phyloP scores from a whole-genome alignment of 306 rosid species.

The Calophaca sinica region DNA sequence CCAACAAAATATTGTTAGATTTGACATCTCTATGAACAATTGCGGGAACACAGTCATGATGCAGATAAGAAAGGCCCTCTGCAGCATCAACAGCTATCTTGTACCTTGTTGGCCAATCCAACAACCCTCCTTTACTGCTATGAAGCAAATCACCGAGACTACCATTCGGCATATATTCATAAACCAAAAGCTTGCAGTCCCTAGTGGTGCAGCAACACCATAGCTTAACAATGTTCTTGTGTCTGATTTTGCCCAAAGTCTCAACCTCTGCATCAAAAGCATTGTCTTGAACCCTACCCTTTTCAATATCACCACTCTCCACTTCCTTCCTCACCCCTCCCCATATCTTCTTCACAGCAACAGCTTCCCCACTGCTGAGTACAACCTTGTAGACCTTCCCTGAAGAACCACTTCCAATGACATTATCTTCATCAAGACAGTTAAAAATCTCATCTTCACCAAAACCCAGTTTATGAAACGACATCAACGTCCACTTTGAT shows the following conservation, averaged over 20 bases:
- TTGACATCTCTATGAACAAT: conserved; percentile 94
- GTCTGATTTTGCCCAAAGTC: conserved; percentile 88
- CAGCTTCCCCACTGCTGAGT: conserved; percentile 71
- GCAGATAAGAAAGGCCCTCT: conserved; percentile 92
- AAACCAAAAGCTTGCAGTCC: conserved; percentile 89
- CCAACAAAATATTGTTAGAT: conserved; percentile 91
- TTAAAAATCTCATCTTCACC: conserved; percentile 83
- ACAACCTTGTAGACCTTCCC: conserved; percentile 95
- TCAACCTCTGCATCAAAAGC: conserved; percentile 92
- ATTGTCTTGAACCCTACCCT: conserved; percentile 63
- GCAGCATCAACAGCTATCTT: conserved; percentile 91
- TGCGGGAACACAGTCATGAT: conserved; percentile 94
- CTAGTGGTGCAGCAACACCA: conserved; percentile 93
- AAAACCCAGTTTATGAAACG: conserved; percentile 91
- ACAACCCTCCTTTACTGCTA: conserved; percentile 75
- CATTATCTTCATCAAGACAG: conserved; percentile 87
- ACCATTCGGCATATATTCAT: conserved; percentile 95
- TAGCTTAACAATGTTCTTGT: conserved; percentile 89
- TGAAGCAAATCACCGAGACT: conserved; percentile 94
- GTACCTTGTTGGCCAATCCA: conserved; percentile 91
- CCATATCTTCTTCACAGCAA: conserved; percentile 95
- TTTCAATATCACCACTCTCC: conserved; percentile 69
- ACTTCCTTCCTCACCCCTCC: conserved; percentile 58
- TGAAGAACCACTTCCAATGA: conserved; percentile 85
- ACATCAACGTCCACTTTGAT: conserved; percentile 86